Base-by-base conservation (phyloP, 139 green algal genomes). In the Chlamydomonas sphaeroides region DNA sequence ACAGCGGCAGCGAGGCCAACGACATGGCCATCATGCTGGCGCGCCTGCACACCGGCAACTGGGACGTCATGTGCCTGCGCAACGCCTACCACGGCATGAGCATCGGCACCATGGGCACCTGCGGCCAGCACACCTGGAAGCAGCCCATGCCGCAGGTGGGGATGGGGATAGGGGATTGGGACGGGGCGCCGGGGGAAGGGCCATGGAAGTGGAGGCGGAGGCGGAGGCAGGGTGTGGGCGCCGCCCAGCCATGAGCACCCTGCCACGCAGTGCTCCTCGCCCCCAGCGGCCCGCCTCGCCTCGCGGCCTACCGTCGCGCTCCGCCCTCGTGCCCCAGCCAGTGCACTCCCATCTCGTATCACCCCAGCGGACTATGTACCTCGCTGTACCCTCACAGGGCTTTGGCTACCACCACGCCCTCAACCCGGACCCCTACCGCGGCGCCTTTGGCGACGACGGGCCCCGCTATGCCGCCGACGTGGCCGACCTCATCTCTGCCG, bases 41-140 rank as follows among this genome's bases (percentile, higher is more conserved):
- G 6, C 89, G 94, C 30, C 76, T 79, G 17, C 85, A 95, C 89
- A 96, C 92, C 4, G 92, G 94, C 62, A 95, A 96, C 88, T 96
- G 96, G 76, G 95, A 98, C 91, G 75, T 99, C 7, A 65, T 99
- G 26, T 88, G 89, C 23, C 91, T 99, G 72, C 89, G 97, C 36
- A 99, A 99, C 80, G 90, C 87, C 57, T 99, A 99, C 88, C 97
- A 99, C 80, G 97, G 97, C 66, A 90, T 98, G 84, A 93, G 76
- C 74, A 88, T 91, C 3, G 90, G 75, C 33, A 98, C 96, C 1
- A 98, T 99, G 95, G 95, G 95, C 36, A 85, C 95, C 15, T 94
- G 95, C 42, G 97, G 94, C 0, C 94, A 98, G 71, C 80, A 86
- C 89, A 98, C 93, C 11, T 99, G 97, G 97, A 99, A 99, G 87